Base-by-base conservation (phyloP, 768 basidiomycete genomes). In the Chalciporus sphaerocephalus region DNA sequence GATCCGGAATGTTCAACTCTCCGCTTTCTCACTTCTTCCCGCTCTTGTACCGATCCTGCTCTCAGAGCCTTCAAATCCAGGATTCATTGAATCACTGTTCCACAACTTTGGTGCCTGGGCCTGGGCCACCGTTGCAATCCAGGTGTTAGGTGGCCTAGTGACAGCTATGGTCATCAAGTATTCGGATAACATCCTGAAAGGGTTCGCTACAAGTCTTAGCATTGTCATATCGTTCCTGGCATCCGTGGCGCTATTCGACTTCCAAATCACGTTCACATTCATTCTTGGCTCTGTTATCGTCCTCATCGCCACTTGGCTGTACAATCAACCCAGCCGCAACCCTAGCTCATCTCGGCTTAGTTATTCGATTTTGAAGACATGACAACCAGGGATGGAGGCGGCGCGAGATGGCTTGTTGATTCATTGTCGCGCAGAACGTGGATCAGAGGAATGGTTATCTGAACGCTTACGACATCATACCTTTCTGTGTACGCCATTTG, bases 1-100 rank as follows among this genome's bases (percentile, higher is more conserved):
- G 95, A 84, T 95, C 47, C 87, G 95, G 60, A 98, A 97, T 64
- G 87, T 95, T 49, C 95, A 98, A 65, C 78, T 98, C 13, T 94
- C 92, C 18, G 75, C 94, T 44, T 98, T 97, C 73, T 94, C 92
- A 39, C 75, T 97, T 34, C 74, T 95, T 18, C 95, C 95, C 3
- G 92, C 93, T 4, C 65, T 92, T 38, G 70, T 85, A 2, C 92
- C 93, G 22, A 75, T 93, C 57, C 51, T 92, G 32, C 76, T 86
- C 56, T 68, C 74, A 13, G 72, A 76, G 30, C 62, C 61, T 42
- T 59, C 57, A 42, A 71, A 64, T 44, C 53, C 56, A 39, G 70
- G 72, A 37, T 66, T 74, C 59, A 51, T 78, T 35, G 66, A 69
- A 15, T 67, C 76, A 8, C 71, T 92, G 20, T 93, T 98, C 64